Evolutionary conservation across 2,329 filamentous ascomycete genomes (phyloP).

Genomic region (Xylaria sp.): DNA sequence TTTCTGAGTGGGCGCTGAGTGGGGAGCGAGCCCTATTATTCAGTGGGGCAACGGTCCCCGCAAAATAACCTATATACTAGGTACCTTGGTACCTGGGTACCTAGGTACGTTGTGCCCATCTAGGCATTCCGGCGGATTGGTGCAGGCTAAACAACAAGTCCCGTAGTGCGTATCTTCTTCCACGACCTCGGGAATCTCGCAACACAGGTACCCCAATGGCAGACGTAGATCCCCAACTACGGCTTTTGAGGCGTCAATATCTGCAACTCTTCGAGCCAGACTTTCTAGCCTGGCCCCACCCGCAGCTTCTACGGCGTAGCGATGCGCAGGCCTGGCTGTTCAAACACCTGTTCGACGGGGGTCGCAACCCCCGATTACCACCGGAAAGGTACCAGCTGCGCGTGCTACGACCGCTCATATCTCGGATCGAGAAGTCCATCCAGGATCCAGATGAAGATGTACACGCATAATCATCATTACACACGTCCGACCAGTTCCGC

Average conservation of each 20-base stretch:
- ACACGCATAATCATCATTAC: constrained; percentile 1
- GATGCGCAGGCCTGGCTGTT: constrained; percentile 51
- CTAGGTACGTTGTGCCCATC: neutral
- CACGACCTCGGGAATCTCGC: neutral
- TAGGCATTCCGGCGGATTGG: neutral
- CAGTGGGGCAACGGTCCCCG: constrained; percentile 6
- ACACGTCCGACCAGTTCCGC: neutral
- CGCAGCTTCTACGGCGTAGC: constrained; percentile 32
- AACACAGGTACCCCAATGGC: constrained; percentile 11
- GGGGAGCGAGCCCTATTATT: neutral
- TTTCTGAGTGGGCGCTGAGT: too few species aligned
- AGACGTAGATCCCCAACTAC: constrained; percentile 37
- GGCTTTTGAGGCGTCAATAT: constrained; percentile 40
- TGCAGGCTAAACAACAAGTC: neutral
- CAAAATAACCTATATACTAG: neutral
- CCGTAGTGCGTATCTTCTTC: too few species aligned
- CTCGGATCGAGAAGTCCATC: constrained; percentile 62
- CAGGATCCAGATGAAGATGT: constrained; percentile 66
- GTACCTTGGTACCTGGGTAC: too few species aligned
- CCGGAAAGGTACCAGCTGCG: constrained; percentile 64
- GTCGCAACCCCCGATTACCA: constrained; percentile 53
- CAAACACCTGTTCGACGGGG: constrained; percentile 60
- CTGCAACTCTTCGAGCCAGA: constrained; percentile 42
- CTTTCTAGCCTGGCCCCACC: constrained; percentile 42
- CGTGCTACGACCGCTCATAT: constrained; percentile 63